These are phyloP conservation scores for Psidium friedrichsthalianum DNA, from an alignment of 345 rosid species.

Conservation along the genomic window DNA sequence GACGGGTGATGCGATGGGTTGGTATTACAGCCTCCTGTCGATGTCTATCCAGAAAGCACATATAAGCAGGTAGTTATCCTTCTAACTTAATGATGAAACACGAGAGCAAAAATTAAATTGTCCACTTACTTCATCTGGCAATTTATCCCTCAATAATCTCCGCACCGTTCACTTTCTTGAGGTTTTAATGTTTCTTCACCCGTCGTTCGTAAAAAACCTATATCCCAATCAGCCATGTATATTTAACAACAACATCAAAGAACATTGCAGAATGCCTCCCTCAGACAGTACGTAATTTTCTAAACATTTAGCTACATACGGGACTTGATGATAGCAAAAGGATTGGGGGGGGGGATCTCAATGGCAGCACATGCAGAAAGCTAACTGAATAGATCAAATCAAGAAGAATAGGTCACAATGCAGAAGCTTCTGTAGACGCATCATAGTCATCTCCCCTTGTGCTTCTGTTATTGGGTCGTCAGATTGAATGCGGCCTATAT, in stretches of 20 bases:
- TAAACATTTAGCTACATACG: fast-evolving
- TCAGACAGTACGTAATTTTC: not conserved
- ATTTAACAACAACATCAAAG: not conserved
- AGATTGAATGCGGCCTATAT: not conserved
- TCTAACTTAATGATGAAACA: not conserved
- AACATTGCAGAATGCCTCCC: not conserved
- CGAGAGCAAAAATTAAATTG: not conserved
- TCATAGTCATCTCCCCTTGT: not conserved
- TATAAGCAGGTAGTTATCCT: not conserved
- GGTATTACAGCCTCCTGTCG: not conserved
- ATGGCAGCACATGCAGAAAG: not conserved
- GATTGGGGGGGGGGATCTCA: not conserved
- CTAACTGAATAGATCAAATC: not conserved
- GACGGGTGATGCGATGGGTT: not conserved
- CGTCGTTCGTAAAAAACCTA: not conserved
- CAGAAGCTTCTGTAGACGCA: not conserved
- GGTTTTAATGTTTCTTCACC: fast-evolving
- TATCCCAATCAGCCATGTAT: not conserved
- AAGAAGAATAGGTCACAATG: not conserved
- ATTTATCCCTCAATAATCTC: not conserved
- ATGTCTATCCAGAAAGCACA: not conserved
- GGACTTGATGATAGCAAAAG: not conserved
- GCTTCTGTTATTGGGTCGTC: not conserved
- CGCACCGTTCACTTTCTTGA: fast-evolving
- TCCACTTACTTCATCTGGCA: not conserved